A percentile compares a stretch with the other conserved stretches of the same genome.
These are phyloP conservation scores for Metarhizium brunneum DNA, from an alignment of 2,329 filamentous ascomycete species.

Conservation along the genomic window DNA sequence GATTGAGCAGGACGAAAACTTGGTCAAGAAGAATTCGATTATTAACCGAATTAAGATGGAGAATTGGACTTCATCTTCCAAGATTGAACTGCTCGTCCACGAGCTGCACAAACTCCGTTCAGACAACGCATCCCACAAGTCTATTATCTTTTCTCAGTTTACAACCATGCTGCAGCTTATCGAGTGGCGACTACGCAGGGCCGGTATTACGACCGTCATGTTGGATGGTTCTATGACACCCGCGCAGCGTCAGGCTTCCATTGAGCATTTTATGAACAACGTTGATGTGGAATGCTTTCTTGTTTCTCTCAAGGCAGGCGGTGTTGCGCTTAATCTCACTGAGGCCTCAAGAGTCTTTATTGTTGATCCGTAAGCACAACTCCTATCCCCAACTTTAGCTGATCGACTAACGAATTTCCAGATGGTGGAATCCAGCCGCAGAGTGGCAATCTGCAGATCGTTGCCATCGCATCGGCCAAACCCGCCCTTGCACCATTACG, in stretches of 20 bases:
- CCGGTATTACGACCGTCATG: slow-evolving; percentile 98
- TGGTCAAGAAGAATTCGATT: slow-evolving; percentile 91
- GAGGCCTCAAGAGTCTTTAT: slow-evolving; percentile 95
- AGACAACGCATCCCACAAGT: slow-evolving; percentile 89
- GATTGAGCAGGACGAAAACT: slow-evolving; percentile 80
- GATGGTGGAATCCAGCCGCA: slow-evolving; percentile 99
- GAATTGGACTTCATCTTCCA: slow-evolving; percentile 95
- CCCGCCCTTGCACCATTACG: slow-evolving; percentile 86
- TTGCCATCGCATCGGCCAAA: slow-evolving; percentile 91
- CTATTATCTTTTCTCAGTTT: slow-evolving; percentile 95
- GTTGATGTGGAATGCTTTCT: slow-evolving; percentile 91
- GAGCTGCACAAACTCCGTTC: slow-evolving; percentile 87
- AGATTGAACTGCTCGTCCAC: slow-evolving; percentile 94
- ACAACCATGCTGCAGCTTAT: slow-evolving; percentile 96
- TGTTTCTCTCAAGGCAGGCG: slow-evolving; percentile 91
- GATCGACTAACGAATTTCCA: slow-evolving; percentile 13
- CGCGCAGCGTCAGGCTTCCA: slow-evolving; percentile 82
- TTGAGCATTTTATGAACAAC: slow-evolving; percentile 95
- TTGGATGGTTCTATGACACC: slow-evolving; percentile 96
- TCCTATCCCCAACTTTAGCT: neutral
- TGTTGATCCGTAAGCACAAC: slow-evolving; percentile 71
- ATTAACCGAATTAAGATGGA: slow-evolving; percentile 99
- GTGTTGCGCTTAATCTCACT: slow-evolving; percentile 89
- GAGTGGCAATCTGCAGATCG: slow-evolving; percentile 97
- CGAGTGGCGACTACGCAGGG: slow-evolving; percentile 90